Evolutionary conservation across 495 filamentous ascomycete genomes (phyloP).

Genomic region (Usnea hakonensis): DNA sequence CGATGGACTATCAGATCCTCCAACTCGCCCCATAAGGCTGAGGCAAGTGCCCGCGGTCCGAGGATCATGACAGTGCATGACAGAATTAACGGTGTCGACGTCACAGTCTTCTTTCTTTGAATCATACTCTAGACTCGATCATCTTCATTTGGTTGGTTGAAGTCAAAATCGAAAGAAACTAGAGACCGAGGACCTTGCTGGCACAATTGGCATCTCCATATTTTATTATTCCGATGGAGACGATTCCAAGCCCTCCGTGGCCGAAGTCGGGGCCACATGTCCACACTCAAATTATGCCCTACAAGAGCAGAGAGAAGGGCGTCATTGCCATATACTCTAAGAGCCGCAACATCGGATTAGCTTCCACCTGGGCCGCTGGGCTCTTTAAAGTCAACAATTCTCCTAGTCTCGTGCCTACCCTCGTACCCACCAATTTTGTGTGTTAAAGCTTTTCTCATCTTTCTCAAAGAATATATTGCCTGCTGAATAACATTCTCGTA

Average conservation of each 20-base stretch:
- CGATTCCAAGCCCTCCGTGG: not conserved
- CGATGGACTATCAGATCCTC: too few species aligned
- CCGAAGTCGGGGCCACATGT: not conserved
- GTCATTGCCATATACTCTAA: not conserved
- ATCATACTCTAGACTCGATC: too few species aligned
- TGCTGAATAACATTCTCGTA: not conserved
- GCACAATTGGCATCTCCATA: not conserved
- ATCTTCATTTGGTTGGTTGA: not conserved
- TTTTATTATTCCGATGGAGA: not conserved
- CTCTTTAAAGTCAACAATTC: not conserved
- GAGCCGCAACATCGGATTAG: too few species aligned
- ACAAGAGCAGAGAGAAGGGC: not conserved
- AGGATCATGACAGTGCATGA: not conserved
- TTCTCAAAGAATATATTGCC: not conserved
- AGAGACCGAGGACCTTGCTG: too few species aligned
- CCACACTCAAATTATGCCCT: not conserved
- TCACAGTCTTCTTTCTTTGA: not conserved
- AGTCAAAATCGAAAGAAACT: too few species aligned
- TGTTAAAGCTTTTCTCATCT: not conserved
- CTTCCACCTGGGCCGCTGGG: not conserved
- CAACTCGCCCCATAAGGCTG: too few species aligned
- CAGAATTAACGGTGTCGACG: not conserved
- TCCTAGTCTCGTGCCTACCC: not conserved
- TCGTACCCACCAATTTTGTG: too few species aligned
- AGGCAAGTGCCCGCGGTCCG: too few species aligned